phyloP scores from a whole-genome alignment of 2,329 filamentous ascomycete genomes.

The Cadophora sp. region DNA sequence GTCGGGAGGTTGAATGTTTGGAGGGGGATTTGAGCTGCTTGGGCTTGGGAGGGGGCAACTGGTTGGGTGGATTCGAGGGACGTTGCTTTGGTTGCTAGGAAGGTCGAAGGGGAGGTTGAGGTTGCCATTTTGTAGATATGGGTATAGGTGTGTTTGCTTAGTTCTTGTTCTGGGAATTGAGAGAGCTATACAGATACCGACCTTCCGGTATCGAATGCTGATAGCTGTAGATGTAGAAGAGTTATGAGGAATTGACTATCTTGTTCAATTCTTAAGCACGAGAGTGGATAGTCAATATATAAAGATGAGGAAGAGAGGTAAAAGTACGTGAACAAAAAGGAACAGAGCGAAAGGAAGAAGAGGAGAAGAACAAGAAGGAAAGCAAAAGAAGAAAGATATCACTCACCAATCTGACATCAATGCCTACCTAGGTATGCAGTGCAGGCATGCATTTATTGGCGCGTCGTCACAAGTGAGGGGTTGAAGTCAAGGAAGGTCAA shows the following conservation, averaged over 20 bases:
- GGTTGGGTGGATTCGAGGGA: constrained; percentile 28
- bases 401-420: neutral
- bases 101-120: constrained; percentile 28
- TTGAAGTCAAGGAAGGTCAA: neutral
- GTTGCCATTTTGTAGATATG: constrained; percentile 5
- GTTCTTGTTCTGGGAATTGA: neutral
- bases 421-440: no score
- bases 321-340: neutral
- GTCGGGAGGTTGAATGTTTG: constrained; percentile 52
- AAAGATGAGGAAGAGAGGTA: neutral
- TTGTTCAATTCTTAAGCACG: neutral
- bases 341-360: no score
- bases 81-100: constrained; percentile 30
- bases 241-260: neutral
- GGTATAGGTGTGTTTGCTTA: neutral
- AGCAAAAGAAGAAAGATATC: neutral
- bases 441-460: neutral
- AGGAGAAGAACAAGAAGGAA: neutral
- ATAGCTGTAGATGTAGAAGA: neutral
- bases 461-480: constrained; percentile 18
- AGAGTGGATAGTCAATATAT: neutral
- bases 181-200: neutral
- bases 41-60: constrained; percentile 39
- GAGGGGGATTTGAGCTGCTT: constrained; percentile 55
- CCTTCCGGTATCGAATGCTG: neutral